phyloP scores from a whole-genome alignment of 2,329 filamentous ascomycete species.

The Leptographium wingfieldii region DNA sequence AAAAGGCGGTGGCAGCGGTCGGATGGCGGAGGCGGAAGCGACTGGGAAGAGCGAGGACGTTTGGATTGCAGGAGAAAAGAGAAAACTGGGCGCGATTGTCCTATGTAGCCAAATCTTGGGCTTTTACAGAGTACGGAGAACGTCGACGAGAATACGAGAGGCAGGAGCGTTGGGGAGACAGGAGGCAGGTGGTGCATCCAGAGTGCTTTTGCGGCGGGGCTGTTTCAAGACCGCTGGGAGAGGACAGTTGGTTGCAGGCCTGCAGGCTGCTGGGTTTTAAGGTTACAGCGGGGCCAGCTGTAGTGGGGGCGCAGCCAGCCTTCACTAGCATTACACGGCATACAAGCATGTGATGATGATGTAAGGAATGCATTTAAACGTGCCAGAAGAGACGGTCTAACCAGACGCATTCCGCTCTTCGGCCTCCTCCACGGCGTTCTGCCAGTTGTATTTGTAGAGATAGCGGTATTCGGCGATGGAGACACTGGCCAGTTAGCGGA shows the following conservation, averaged over 20 bases:
- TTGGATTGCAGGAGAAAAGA: background rate
- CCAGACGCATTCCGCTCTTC: constrained; percentile 31
- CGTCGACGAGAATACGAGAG: background rate
- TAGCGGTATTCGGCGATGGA: constrained; percentile 41
- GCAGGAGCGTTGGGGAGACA: background rate
- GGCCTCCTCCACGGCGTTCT: constrained; percentile 39
- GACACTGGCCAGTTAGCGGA: constrained; percentile 23
- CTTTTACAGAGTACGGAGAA: too few species aligned
- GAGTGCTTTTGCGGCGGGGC: constrained; percentile 4
- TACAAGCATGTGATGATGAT: background rate
- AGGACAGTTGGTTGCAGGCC: background rate
- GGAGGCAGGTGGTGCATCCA: background rate
- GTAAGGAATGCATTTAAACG: background rate
- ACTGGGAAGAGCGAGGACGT: background rate
- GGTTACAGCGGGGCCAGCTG: constrained; percentile 3
- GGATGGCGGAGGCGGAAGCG: background rate
- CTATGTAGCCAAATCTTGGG: too few species aligned
- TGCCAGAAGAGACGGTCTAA: constrained; percentile 1
- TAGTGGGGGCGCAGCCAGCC: background rate
- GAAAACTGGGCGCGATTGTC: background rate
- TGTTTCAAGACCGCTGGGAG: constrained; percentile 9
- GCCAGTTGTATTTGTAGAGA: constrained; percentile 39
- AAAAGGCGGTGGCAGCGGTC: background rate
- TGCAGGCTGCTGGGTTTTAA: background rate
- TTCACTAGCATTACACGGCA: background rate